These are phyloP conservation scores for Sedum album DNA, from an alignment of 164 flowering plant genomes.

Conservation along the genomic window DNA sequence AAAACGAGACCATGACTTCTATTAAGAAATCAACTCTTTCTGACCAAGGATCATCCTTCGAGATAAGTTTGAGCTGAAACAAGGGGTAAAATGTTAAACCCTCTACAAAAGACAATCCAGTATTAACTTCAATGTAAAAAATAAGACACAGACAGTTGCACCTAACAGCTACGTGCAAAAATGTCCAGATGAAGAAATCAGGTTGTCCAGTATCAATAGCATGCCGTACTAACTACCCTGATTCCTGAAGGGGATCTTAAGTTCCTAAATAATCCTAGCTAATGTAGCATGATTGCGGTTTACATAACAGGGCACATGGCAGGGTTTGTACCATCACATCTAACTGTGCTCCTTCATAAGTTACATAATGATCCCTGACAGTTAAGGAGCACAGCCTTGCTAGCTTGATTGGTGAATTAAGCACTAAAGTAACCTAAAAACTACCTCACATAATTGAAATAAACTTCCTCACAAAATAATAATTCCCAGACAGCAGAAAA, in stretches of 20 bases:
- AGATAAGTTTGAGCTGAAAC: conserved; percentile 79
- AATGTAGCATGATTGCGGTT: background rate
- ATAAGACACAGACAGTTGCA: background rate
- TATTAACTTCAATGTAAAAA: background rate
- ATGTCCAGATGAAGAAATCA: background rate
- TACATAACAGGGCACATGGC: background rate
- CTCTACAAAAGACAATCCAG: background rate
- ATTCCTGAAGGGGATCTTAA: background rate
- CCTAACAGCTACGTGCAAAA: background rate
- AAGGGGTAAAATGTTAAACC: background rate
- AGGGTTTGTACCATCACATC: background rate
- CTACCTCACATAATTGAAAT: background rate
- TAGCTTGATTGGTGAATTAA: background rate
- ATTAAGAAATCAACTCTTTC: conserved; percentile 77
- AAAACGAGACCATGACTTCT: conserved; percentile 85
- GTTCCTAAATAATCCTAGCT: background rate
- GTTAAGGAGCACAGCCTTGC: background rate
- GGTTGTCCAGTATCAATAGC: background rate
- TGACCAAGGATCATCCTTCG: conserved; percentile 81
- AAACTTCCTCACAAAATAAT: background rate
- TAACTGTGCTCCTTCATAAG: background rate
- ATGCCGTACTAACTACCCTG: background rate
- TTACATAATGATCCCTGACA: background rate
- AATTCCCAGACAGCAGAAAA: background rate
- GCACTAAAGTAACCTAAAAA: background rate